These are phyloP conservation scores for Escallonia herrerae DNA, from an alignment of 129 eudicot genomes.

Conservation along the genomic window DNA sequence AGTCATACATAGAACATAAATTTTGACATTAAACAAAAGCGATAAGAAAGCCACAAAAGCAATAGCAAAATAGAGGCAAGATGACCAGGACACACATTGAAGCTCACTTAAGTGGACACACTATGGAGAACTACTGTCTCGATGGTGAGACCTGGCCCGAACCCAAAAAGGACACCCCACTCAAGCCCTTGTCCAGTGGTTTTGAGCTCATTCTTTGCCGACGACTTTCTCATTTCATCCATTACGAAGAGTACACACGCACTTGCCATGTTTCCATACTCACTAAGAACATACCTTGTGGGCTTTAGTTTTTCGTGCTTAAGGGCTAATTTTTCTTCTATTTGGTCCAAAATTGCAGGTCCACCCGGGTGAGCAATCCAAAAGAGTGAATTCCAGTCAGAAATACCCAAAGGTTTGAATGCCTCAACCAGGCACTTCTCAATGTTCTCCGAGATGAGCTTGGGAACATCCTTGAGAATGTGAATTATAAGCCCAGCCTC, in stretches of 20 bases:
- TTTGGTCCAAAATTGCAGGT: conserved; percentile 45
- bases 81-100: too few relatives aligned
- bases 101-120: conserved; percentile 6
- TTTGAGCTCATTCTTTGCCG: conserved; percentile 33
- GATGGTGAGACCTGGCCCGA: conserved; percentile 49
- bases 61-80: too few relatives aligned
- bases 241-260: conserved; percentile 56
- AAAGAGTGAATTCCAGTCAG: conserved; percentile 60
- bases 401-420: conserved; percentile 34
- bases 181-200: conserved; percentile 55
- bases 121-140: conserved; percentile 48
- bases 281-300: conserved; percentile 39
- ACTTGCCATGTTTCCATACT: conserved; percentile 70
- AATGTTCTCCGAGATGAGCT: conserved; percentile 35
- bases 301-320: conserved; percentile 37
- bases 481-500: conserved; percentile 41
- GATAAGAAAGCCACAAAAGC: too few relatives aligned
- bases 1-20: too few relatives aligned
- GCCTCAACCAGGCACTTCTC: conserved; percentile 34
- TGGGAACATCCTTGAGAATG: conserved; percentile 41
- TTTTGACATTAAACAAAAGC: too few relatives aligned
- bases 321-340: conserved; percentile 26
- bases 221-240: conserved; percentile 54
- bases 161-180: conserved; percentile 43
- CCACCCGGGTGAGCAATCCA: conserved; percentile 65